phyloP scores from a whole-genome alignment of 805 yeast genomes.

The Ogataea salicorniae region DNA sequence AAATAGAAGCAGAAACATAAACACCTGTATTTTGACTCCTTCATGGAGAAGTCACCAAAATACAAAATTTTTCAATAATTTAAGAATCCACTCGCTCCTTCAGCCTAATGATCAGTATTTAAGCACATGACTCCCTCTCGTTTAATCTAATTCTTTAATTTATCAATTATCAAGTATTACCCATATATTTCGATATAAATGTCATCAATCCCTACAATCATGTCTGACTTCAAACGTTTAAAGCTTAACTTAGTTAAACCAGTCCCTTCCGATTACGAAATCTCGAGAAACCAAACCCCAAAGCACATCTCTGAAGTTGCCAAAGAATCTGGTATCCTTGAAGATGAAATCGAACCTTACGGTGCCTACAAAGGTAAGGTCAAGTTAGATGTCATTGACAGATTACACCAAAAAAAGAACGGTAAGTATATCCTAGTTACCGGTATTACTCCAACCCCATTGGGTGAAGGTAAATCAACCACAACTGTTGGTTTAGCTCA shows the following conservation, averaged over 20 bases:
- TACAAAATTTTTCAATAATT: too few species aligned
- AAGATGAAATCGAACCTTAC: constrained; percentile 76
- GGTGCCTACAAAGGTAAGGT: constrained; percentile 92
- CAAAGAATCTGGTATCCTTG: constrained; percentile 71
- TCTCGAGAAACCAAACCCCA: constrained; percentile 85
- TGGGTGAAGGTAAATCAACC: constrained; percentile 97
- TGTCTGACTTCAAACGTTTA: constrained; percentile 34
- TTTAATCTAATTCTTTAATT: too few species aligned
- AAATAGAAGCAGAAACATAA: too few species aligned
- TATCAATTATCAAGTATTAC: too few species aligned
- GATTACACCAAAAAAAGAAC: constrained; percentile 56
- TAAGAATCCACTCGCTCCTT: too few species aligned
- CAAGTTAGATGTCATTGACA: constrained; percentile 59
- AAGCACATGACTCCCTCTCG: too few species aligned
- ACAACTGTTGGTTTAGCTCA: constrained; percentile 97
- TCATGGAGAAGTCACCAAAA: too few species aligned
- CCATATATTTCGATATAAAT: not conserved
- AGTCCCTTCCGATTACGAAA: constrained; percentile 88
- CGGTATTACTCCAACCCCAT: constrained; percentile 97
- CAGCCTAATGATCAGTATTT: too few species aligned
- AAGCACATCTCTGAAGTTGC: constrained; percentile 75
- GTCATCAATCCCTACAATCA: constrained; percentile 8
- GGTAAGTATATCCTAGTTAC: constrained; percentile 91
- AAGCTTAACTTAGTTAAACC: constrained; percentile 43
- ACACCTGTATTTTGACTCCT: too few species aligned